These are phyloP conservation scores for Hylodesmum podocarpum DNA, from an alignment of 306 rosid genomes.

Conservation along the genomic window DNA sequence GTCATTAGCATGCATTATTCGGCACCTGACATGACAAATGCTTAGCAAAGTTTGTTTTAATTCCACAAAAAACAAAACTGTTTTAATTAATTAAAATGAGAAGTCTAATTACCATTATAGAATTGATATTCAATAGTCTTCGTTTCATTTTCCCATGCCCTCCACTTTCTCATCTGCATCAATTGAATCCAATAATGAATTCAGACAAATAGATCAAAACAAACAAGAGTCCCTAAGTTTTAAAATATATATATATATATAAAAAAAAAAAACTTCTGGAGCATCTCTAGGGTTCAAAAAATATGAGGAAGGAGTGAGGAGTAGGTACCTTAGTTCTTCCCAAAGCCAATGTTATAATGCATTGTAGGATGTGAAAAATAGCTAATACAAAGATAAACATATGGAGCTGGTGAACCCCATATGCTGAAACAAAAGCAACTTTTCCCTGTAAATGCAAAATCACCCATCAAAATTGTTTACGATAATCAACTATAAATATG, in stretches of 20 bases:
- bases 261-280: too few relatives aligned
- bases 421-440: constrained; percentile 62
- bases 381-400: constrained; percentile 80
- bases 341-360: constrained; percentile 58
- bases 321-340: constrained; percentile 69
- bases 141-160: constrained; percentile 76
- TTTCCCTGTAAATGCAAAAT: constrained; percentile 33
- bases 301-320: neutral
- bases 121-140: constrained; percentile 41
- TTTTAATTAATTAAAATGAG: neutral
- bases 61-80: too few relatives aligned
- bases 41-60: too few relatives aligned
- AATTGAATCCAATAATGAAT: constrained; percentile 17
- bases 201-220: neutral
- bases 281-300: neutral
- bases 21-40: neutral
- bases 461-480: neutral
- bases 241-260: neutral
- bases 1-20: neutral
- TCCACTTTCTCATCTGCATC: constrained; percentile 78
- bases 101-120: constrained; percentile 32
- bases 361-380: constrained; percentile 61
- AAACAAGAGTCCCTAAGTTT: neutral
- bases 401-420: constrained; percentile 91
- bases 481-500: neutral